Percentiles rank a stretch among this genome's conserved stretches.
Conservation (phyloP, 257 asterid genomes). For the Scutellaria baicalensis region DNA sequence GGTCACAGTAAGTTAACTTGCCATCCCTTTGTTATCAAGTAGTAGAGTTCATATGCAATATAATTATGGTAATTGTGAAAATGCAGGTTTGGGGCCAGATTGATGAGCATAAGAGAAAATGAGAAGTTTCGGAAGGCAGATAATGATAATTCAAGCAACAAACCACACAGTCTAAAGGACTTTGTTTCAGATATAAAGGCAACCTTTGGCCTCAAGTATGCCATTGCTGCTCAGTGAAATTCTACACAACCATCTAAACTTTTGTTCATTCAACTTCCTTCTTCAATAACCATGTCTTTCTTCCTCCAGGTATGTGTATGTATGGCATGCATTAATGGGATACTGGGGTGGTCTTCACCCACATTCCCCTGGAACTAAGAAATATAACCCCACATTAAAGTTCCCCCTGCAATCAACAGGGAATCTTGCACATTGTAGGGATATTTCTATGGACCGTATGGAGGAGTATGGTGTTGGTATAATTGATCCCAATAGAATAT, state of each 20-base stretch:
- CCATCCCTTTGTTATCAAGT: neutral
- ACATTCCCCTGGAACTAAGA: conserved; percentile 25
- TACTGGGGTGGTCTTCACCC: conserved; percentile 53
- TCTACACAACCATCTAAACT: neutral
- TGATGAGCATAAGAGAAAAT: conserved; percentile 50
- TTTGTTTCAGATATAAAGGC: conserved; percentile 38
- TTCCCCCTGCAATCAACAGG: conserved; percentile 37
- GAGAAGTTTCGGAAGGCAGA: conserved; percentile 30
- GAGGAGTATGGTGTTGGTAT: conserved; percentile 38
- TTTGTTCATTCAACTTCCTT: neutral
- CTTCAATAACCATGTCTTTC: neutral
- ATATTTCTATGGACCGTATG: conserved; percentile 36
- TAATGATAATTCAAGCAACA: conserved; percentile 24
- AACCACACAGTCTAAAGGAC: conserved; percentile 32
- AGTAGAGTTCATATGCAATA: neutral
- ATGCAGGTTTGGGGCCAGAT: conserved; percentile 52
- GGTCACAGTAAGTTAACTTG: conserved; percentile 30
- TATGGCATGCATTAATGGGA: conserved; percentile 48
- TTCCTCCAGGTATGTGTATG: conserved; percentile 33
- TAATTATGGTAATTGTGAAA: neutral
- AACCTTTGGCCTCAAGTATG: conserved; percentile 34
- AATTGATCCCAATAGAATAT: conserved; percentile 31
- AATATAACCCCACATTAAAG: conserved; percentile 32
- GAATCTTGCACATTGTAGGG: conserved; percentile 33
- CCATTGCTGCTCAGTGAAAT: neutral